phyloP scores from a whole-genome alignment of 177 flowering plant genomes.

The Vitis hybrid region DNA sequence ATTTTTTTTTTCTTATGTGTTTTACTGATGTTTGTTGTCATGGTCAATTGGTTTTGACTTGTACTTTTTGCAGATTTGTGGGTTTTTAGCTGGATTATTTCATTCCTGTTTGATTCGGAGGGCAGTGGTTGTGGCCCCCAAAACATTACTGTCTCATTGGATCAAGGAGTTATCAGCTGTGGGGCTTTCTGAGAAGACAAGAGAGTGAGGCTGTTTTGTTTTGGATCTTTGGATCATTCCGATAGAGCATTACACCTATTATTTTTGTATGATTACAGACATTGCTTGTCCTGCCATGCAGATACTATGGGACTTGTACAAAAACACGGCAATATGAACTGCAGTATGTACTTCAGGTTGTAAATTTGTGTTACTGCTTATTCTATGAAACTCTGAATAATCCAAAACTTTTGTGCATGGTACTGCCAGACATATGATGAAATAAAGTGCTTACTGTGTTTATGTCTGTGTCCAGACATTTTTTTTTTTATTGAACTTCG shows the following conservation, averaged over 20 bases:
- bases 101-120: constrained; percentile 75
- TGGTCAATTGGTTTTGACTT: constrained; percentile 1
- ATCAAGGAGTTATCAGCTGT: constrained; percentile 78
- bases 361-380: not conserved
- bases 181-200: constrained; percentile 76
- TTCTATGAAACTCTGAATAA: not conserved
- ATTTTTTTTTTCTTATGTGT: not conserved
- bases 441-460: too few species aligned
- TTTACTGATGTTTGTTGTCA: not conserved
- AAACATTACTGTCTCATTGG: constrained; percentile 93
- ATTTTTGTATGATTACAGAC: not conserved
- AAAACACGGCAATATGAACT: constrained; percentile 82
- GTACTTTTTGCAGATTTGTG: constrained; percentile 58
- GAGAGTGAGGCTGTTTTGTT: constrained; percentile 57
- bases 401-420: too few species aligned
- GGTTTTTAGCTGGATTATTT: constrained; percentile 86
- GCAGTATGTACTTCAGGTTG: constrained; percentile 84
- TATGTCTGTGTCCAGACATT: not conserved
- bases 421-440: too few species aligned
- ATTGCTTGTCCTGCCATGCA: constrained; percentile 23
- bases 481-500: not conserved
- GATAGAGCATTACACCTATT: not conserved
- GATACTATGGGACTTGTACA: constrained; percentile 65
- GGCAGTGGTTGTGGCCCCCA: constrained; percentile 89
- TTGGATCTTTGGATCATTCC: not conserved